Evolutionary conservation across 2,329 filamentous ascomycete genomes (phyloP), one percentile per base, ranked within the genome.

Genomic region (Alternaria novae-zelandiae): DNA sequence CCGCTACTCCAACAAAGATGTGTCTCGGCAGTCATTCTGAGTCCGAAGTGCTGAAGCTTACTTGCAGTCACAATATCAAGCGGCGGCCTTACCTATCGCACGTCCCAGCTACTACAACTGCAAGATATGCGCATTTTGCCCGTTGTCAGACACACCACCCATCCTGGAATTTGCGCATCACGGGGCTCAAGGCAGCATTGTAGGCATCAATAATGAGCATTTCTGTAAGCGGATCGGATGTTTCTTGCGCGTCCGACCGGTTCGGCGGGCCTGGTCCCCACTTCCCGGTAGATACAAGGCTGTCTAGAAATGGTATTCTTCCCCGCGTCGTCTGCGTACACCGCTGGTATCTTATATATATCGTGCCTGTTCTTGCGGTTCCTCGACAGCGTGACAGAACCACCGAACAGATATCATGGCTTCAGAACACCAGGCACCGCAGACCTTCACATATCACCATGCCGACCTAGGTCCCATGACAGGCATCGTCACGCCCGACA

Each of bases 381-480:
- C 4, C 12, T 3, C 20, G 3, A 21, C 1, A n/a, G 7, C 28
- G 12, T 5, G n/a, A 6, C 28, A 15, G 9, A 28, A 3, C 17
- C 30, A 32, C 0, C 30, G 13, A 32, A 32, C 13, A 15, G 13
- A 11, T 10, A 23, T 26, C 2, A 53, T 54, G 51, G 5, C 21
- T 3, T 11, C 21, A 13, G 1, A 20, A 17, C 8, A 21, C 1
- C 15, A n/a, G n/a, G n/a, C 20, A 25, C 44, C 25, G 7, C 15
- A 32, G 13, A 71, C 66, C 15, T 73, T 64, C 28, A 65, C 66
- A 0, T 73, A 71, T 46, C 13, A 63, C 5, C 72, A 74, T 46
- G 60, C 62, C 0, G 36, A 61, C 0, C 64, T 75, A 5, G 72
- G 73, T 7, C n/a, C 41, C 1, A 47, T 75, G 63, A 69, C 63